Conservation (phyloP, 164 flowering plant species). For the Vitis amurensis region DNA sequence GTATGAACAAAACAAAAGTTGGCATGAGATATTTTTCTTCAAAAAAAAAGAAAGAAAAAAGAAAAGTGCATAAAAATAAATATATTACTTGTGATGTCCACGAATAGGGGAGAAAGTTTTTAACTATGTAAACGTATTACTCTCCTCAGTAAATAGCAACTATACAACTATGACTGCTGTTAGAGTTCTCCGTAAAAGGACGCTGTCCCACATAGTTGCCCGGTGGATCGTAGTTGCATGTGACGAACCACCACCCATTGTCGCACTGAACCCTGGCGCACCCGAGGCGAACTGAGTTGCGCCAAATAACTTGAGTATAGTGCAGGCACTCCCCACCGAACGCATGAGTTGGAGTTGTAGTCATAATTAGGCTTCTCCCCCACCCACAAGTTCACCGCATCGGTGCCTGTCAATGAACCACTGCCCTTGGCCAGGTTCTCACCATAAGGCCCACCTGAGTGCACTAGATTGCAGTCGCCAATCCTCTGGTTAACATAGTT, state of each 20-base stretch:
- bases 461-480: conserved; percentile 23
- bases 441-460: conserved; percentile 28
- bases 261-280: conserved; percentile 40
- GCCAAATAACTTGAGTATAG: conserved; percentile 50
- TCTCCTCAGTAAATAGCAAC: too few species aligned
- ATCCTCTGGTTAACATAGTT: conserved; percentile 13
- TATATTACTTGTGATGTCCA: too few species aligned
- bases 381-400: conserved; percentile 30
- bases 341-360: conserved; percentile 25
- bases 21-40: too few species aligned
- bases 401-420: conserved; percentile 12
- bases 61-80: too few species aligned
- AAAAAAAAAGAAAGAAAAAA: too few species aligned
- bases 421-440: too few species aligned
- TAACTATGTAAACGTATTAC: too few species aligned
- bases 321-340: conserved; percentile 38
- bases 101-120: too few species aligned
- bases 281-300: conserved; percentile 26
- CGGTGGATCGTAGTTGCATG: conserved; percentile 44
- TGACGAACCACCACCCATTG: conserved; percentile 19
- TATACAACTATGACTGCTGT: too few species aligned
- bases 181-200: conserved; percentile 2
- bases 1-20: too few species aligned
- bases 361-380: conserved; percentile 29
- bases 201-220: conserved; percentile 18